Conservation (phyloP, 2,329 filamentous ascomycete species). For the Aspergillus transmontanensis region DNA sequence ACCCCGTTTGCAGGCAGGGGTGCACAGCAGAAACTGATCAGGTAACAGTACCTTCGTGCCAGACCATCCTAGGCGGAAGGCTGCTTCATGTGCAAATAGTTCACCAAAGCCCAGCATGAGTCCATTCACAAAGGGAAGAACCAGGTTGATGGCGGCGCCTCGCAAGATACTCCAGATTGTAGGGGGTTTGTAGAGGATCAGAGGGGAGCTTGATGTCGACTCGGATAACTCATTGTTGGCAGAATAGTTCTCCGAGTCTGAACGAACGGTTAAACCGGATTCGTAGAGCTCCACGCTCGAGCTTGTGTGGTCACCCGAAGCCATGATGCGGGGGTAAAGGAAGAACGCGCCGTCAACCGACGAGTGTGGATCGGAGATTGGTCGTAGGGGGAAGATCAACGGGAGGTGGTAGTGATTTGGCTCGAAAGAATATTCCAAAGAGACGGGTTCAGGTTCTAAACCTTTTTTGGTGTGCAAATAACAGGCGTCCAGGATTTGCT, state of each 20-base stretch:
- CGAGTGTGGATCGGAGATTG: not conserved
- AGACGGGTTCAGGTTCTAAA: not conserved
- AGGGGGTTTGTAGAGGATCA: slow-evolving; percentile 78
- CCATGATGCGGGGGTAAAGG: slow-evolving; percentile 28
- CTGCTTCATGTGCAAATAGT: slow-evolving; percentile 92
- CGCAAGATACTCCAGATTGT: slow-evolving; percentile 83
- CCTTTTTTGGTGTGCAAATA: not conserved
- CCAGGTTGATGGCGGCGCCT: slow-evolving; percentile 91
- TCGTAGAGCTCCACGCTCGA: slow-evolving; percentile 44
- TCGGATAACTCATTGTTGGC: slow-evolving; percentile 41
- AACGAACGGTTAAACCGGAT: slow-evolving; percentile 48
- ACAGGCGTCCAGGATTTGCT: not conserved
- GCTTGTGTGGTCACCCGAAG: slow-evolving; percentile 33
- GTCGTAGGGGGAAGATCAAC: not conserved
- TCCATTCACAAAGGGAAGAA: slow-evolving; percentile 94
- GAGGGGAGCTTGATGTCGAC: slow-evolving; percentile 40
- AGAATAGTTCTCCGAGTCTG: slow-evolving; percentile 53
- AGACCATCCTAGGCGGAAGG: slow-evolving; percentile 90
- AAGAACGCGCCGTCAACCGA: slow-evolving; percentile 2
- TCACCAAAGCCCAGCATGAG: slow-evolving; percentile 98
- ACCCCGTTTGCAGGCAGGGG: not conserved
- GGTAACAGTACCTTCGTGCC: slow-evolving; percentile 75
- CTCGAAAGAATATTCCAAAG: not conserved
- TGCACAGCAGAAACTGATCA: not conserved
- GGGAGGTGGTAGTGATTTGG: not conserved